These are phyloP conservation scores for Phlebiopsis flavidoalba DNA, from an alignment of 768 basidiomycete genomes.

Conservation along the genomic window DNA sequence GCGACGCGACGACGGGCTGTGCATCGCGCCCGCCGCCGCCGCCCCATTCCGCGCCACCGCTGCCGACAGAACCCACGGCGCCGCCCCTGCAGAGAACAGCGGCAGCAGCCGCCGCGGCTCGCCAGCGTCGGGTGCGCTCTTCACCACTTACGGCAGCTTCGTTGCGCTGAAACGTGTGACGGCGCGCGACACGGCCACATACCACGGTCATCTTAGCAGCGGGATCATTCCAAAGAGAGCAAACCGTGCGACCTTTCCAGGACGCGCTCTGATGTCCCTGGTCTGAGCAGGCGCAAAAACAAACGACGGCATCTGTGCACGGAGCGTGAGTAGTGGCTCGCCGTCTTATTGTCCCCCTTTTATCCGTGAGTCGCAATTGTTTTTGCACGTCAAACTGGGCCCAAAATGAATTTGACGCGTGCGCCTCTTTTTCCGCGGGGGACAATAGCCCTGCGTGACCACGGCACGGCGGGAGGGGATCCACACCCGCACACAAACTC, in stretches of 20 bases:
- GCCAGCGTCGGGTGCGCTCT: background rate
- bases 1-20: background rate
- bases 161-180: background rate
- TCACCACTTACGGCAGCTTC: background rate
- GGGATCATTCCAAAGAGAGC: background rate
- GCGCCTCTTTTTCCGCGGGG: background rate
- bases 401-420: conserved; percentile 1
- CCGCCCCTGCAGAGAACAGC: too few species aligned
- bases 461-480: background rate
- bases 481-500: conserved; percentile 5
- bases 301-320: background rate
- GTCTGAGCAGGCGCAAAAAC: background rate
- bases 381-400: background rate
- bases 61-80: background rate
- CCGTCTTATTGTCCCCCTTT: conserved; percentile 9
- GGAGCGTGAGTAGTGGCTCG: background rate
- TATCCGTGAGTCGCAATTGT: conserved; percentile 2
- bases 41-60: background rate
- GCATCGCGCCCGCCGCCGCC: background rate
- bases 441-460: conserved; percentile 6
- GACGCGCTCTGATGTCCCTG: background rate
- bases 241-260: background rate
- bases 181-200: too few species aligned
- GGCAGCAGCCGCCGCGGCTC: background rate
- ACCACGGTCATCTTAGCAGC: background rate